Evolutionary conservation across 2,329 filamentous ascomycete species (phyloP), one percentile per base, ranked within the genome.

Genomic region (Colletotrichum tabaci): DNA sequence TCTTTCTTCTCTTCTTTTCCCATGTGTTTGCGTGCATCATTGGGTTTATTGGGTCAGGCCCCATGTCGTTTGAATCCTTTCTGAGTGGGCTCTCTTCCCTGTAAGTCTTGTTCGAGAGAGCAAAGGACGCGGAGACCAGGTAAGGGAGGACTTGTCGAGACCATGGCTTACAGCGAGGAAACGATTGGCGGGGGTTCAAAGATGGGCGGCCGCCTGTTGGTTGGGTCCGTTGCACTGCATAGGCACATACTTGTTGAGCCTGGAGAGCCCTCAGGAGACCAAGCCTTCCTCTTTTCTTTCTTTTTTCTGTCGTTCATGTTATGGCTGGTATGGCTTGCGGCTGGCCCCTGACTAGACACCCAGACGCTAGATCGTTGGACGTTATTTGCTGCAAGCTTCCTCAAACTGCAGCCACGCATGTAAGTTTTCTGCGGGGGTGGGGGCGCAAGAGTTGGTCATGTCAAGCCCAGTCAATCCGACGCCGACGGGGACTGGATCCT

Each of bases 401-500:
- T 49, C 44, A 50, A 50, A 38, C 58, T 15, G 35, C 46, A 26
- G 10, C 18, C n/a, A 52, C 30, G 60, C 46, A 50, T 18, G n/a
- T 50, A 42, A 50, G n/a, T 46, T 21, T 50, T 56, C 53, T 56
- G 35, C 35, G 12, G 35, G 38, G 16, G 18, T 12, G 2, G 23
- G 23, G 23, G 40, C 46, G 10, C 44, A 21, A 53, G 61, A 23
- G 49, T 47, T 40, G 12, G 50, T 8, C 26, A 26, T 53, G 21
- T 16, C 47, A 42, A 44, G 61, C 18, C 47, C 35, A 50, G 61
- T 63, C 61, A 63, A 18, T 68, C 64, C 47, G 61, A 38, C 57
- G 38, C 42, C 18, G 21, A 53, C 18, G 23, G 67, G 35, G 47
- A 21, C 62, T 68, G 66, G 50, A 68, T 71, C 68, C 68, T 71